Base-by-base conservation (phyloP, 2,329 filamentous ascomycete species). In the Cryphonectria radicalis region DNA sequence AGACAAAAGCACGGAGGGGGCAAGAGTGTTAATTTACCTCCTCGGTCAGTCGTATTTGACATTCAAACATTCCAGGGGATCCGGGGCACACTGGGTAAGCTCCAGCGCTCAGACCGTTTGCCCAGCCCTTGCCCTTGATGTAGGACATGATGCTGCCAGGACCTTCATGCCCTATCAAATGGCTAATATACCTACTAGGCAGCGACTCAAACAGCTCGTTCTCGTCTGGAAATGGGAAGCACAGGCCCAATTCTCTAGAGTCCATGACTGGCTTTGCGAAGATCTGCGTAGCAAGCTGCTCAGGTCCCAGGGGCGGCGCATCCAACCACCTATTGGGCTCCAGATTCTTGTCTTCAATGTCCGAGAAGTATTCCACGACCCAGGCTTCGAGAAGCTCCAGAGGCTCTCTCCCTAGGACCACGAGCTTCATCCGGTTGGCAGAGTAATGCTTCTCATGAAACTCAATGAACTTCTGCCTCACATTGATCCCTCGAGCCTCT, bases 201-300 rank as follows among this genome's bases (percentile, higher is more conserved):
- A 96, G 93, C 10, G 91, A 90, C 77, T 95, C 92, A 79, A 90
- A 95, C 72, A 94, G 84, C 0, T 88, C 81, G 75, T 97, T 93
- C 79, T 97, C 94, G 74, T 97, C 94, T 25, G 94, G 87, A 79
- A 94, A 97, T 1, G 93, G 91, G 79, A 98, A 97, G 73, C 89
- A 90, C 63, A 98, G 87, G 72, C 93, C 93, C 73, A 98, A 82
- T 67, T 92, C 91, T 70, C 93, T 88, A 25, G 90, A 91, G 74
- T 98, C 94, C 90, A 97, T 95, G 60, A 98, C 94, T 0, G 95
- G 95, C 82, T 96, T 97, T 37, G 93, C 93, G 78, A 95, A 97
- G 67, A 93, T 90, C 79, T 95, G 92, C 50, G 90, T 92, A 4
- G 84, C 84, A 2, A 90, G 81, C 60, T 87, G 83, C 17, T 82